phyloP scores from a whole-genome alignment of 169 alveolate genomes.

The Plasmodium coatneyi region DNA sequence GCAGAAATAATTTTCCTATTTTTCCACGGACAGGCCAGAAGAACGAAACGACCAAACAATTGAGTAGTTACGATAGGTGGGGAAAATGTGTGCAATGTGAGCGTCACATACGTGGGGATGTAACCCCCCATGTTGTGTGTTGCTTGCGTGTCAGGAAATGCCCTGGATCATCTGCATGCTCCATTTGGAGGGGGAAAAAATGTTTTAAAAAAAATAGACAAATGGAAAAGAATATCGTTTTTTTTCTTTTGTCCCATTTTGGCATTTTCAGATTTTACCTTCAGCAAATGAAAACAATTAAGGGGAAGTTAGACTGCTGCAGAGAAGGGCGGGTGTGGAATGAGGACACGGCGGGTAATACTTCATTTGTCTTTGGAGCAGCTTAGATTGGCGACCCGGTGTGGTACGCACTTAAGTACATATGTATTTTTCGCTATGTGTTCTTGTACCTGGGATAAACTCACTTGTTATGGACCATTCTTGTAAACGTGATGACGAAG shows the following conservation, averaged over 20 bases:
- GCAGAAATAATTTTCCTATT: not conserved
- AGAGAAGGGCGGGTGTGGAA: slow-evolving; percentile 17
- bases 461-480: not conserved
- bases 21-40: slow-evolving; percentile 5
- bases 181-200: not conserved
- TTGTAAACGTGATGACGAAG: not conserved
- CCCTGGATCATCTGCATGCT: not conserved
- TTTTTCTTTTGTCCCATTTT: not conserved
- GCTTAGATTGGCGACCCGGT: no score
- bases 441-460: not conserved
- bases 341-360: not conserved
- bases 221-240: not conserved
- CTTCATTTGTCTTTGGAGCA: not conserved
- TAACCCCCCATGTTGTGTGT: not conserved
- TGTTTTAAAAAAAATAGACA: not conserved
- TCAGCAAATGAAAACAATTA: slow-evolving; percentile 13
- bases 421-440: not conserved
- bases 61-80: slow-evolving; percentile 36
- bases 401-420: not conserved
- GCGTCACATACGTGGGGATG: not conserved
- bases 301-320: slow-evolving; percentile 6
- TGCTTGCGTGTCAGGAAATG: not conserved
- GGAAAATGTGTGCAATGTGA: not conserved
- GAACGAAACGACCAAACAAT: not conserved
- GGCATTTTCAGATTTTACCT: slow-evolving; percentile 34